A percentile compares a stretch with the other conserved stretches of the same genome.
phyloP scores from a whole-genome alignment of 2,329 filamentous ascomycete species.

The Cladophialophora carrionii region DNA sequence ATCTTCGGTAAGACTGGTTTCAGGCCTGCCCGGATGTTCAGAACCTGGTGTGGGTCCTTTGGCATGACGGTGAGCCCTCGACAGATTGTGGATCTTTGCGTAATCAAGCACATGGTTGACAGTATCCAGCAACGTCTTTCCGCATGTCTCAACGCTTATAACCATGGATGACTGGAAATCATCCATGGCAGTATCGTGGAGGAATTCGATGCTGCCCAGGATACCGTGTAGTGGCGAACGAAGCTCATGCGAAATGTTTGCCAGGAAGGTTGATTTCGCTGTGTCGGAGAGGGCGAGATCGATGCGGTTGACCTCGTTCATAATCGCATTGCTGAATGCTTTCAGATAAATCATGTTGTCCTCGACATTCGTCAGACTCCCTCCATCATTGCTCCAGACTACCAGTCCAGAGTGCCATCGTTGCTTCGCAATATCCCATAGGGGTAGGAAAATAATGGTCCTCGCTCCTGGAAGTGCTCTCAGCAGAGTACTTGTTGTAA shows the following conservation, averaged over 20 bases:
- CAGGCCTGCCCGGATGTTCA: constrained; percentile 18
- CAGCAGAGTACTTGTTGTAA: constrained; percentile 28
- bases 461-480: constrained; percentile 33
- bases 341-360: constrained; percentile 48
- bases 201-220: constrained; percentile 48
- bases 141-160: constrained; percentile 49
- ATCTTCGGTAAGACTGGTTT: constrained; percentile 39
- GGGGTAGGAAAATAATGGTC: constrained; percentile 51
- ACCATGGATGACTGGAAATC: constrained; percentile 48
- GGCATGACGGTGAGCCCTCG: constrained; percentile 19
- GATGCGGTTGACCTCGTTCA: constrained; percentile 50
- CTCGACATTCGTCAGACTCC: constrained; percentile 42
- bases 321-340: constrained; percentile 49
- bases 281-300: constrained; percentile 49
- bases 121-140: constrained; percentile 49
- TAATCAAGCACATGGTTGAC: constrained; percentile 54
- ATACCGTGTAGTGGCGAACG: constrained; percentile 51
- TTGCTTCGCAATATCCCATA: constrained; percentile 55
- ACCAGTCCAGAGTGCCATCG: constrained; percentile 54
- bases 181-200: constrained; percentile 46
- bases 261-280: constrained; percentile 51
- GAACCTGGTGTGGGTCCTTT: constrained; percentile 8
- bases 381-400: constrained; percentile 48
- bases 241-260: constrained; percentile 51
- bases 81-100: constrained; percentile 57